These are phyloP conservation scores for Ettlia oleoabundans DNA, from an alignment of 139 green algal species.

Conservation along the genomic window DNA sequence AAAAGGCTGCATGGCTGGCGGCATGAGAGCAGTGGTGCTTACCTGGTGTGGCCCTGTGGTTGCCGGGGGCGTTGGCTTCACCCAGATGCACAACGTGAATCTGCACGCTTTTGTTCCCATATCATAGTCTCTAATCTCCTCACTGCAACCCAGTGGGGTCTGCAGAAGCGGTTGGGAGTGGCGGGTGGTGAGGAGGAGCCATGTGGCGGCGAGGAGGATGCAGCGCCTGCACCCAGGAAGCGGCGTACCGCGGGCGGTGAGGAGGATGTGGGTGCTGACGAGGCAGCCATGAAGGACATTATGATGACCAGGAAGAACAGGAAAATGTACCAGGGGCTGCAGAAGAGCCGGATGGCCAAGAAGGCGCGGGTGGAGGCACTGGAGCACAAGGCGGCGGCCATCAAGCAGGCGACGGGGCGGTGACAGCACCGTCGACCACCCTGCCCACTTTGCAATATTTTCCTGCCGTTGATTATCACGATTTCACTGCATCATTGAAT, in stretches of 20 bases:
- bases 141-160: neutral
- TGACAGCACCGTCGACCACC: too few relatives aligned
- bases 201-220: slow-evolving; percentile 14
- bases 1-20: too few relatives aligned
- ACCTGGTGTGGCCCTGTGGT: too few relatives aligned
- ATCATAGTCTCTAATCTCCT: too few relatives aligned
- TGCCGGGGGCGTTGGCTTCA: too few relatives aligned
- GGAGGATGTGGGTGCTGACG: slow-evolving; percentile 58
- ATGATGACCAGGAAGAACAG: slow-evolving; percentile 93
- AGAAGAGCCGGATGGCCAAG: slow-evolving; percentile 67
- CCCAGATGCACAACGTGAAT: too few relatives aligned
- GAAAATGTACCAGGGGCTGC: slow-evolving; percentile 89
- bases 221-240: neutral
- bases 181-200: slow-evolving; percentile 31
- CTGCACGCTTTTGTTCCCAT: too few relatives aligned
- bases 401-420: slow-evolving; percentile 28
- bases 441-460: too few relatives aligned
- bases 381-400: slow-evolving; percentile 38
- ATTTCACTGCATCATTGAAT: too few relatives aligned
- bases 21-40: too few relatives aligned
- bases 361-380: slow-evolving; percentile 62
- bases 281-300: slow-evolving; percentile 77
- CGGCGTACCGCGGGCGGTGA: slow-evolving; percentile 7
- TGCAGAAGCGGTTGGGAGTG: neutral
- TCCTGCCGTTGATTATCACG: too few relatives aligned